Evolutionary conservation across 306 rosid genomes (phyloP).

Genomic region (Herpetospermum pedunculosum): DNA sequence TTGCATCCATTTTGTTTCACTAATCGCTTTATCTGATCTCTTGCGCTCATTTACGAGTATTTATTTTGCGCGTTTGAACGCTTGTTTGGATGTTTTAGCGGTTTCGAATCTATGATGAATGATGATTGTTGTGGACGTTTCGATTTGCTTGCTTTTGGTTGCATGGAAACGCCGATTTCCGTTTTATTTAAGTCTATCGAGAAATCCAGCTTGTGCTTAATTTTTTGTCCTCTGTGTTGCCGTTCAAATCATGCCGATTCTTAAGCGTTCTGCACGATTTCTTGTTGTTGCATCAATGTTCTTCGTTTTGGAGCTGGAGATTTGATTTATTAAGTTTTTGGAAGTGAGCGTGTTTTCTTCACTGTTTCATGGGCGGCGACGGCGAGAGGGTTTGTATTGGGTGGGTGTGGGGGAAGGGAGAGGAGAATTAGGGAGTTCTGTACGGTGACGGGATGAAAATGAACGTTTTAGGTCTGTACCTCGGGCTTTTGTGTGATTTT

Average conservation of each 20-base stretch:
- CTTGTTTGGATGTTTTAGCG: neutral
- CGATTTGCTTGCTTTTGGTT: conserved; percentile 10
- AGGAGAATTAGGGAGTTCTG: neutral
- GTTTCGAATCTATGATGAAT: conserved; percentile 7
- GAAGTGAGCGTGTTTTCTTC: neutral
- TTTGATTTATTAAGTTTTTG: neutral
- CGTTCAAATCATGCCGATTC: neutral
- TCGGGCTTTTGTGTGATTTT: neutral
- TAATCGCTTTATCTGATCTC: neutral
- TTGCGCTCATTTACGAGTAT: neutral
- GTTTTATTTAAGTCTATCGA: neutral
- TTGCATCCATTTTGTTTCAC: neutral
- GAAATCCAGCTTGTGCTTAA: neutral
- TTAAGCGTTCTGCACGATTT: neutral
- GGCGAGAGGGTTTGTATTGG: neutral
- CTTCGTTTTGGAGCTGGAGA: neutral
- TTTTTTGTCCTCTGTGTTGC: neutral
- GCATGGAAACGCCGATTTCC: conserved; percentile 6
- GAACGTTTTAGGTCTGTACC: neutral
- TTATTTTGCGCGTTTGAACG: conserved; percentile 5
- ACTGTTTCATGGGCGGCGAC: neutral
- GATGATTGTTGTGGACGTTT: conserved; percentile 11
- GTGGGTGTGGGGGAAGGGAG: neutral
- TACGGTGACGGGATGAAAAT: neutral
- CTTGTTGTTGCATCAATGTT: neutral